Conservation (phyloP, 225 moss, liverwort and hornwort genomes). For the Lunularia cruciata region DNA sequence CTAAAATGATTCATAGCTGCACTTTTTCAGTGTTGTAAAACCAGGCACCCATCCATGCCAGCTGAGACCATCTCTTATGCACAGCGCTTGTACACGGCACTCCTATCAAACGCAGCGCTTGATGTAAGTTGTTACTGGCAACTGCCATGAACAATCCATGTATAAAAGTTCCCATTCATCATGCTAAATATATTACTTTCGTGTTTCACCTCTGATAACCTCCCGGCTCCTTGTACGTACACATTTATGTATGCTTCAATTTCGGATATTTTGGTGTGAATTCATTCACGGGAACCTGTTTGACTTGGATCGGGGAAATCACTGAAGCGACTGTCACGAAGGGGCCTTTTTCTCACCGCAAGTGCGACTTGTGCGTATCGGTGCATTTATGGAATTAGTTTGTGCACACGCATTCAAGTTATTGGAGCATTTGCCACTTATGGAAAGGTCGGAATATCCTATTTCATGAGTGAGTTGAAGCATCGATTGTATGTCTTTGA, state of each 20-base stretch:
- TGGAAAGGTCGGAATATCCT: too few relatives aligned
- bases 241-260: neutral
- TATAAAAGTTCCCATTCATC: constrained; percentile 50
- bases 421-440: too few relatives aligned
- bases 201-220: constrained; percentile 19
- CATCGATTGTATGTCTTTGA: too few relatives aligned
- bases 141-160: constrained; percentile 38
- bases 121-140: constrained; percentile 36
- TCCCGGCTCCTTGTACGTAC: too few relatives aligned
- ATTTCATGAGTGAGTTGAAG: too few relatives aligned
- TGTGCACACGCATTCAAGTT: too few relatives aligned
- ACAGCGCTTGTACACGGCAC: constrained; percentile 38
- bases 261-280: neutral
- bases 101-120: constrained; percentile 38
- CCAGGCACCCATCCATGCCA: constrained; percentile 10
- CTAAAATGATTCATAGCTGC: constrained; percentile 33
- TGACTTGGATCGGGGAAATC: too few relatives aligned
- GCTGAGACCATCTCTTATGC: constrained; percentile 23
- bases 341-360: too few relatives aligned
- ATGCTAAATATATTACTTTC: constrained; percentile 37
- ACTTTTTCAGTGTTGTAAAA: constrained; percentile 31
- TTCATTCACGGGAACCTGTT: neutral
- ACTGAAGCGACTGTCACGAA: too few relatives aligned
- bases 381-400: too few relatives aligned
- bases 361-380: too few relatives aligned